Conservation (phyloP, 2,329 filamentous ascomycete genomes). For the Pseudocercospora fijiensis region DNA sequence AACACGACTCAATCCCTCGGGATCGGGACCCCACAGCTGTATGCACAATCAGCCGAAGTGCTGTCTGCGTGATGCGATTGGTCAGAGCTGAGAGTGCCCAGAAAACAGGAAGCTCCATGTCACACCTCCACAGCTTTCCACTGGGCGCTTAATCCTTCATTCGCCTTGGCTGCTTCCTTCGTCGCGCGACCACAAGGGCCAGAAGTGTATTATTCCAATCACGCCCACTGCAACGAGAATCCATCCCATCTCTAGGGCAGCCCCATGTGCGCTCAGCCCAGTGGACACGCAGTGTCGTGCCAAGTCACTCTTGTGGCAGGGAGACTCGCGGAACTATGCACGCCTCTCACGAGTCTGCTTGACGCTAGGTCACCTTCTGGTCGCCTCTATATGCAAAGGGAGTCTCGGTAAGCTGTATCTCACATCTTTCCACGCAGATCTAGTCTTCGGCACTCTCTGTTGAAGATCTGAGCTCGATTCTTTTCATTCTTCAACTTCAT, state of each 20-base stretch:
- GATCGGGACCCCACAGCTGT: neutral
- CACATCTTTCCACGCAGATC: neutral
- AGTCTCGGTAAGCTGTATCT: neutral
- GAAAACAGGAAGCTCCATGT: neutral
- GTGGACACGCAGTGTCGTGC: conserved; percentile 9
- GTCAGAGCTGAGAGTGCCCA: neutral
- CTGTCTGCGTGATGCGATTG: conserved; percentile 3
- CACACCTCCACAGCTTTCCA: conserved; percentile 6
- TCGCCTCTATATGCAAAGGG: neutral
- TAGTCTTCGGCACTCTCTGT: neutral
- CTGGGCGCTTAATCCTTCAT: conserved; percentile 19
- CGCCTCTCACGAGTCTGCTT: neutral
- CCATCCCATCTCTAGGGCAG: conserved; percentile 7
- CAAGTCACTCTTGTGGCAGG: conserved; percentile 4
- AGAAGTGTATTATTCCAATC: conserved; percentile 19
- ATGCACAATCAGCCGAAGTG: conserved; percentile 3
- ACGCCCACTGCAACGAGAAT: conserved; percentile 12
- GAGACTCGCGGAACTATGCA: neutral
- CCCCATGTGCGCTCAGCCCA: conserved; percentile 10
- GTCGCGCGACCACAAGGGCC: conserved; percentile 16
- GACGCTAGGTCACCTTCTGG: neutral
- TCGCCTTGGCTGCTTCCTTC: conserved; percentile 18
- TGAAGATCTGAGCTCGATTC: neutral
- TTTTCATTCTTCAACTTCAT: neutral
- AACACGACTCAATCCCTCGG: neutral